phyloP scores from a whole-genome alignment of 495 filamentous ascomycete genomes.

The Tuber brumale region DNA sequence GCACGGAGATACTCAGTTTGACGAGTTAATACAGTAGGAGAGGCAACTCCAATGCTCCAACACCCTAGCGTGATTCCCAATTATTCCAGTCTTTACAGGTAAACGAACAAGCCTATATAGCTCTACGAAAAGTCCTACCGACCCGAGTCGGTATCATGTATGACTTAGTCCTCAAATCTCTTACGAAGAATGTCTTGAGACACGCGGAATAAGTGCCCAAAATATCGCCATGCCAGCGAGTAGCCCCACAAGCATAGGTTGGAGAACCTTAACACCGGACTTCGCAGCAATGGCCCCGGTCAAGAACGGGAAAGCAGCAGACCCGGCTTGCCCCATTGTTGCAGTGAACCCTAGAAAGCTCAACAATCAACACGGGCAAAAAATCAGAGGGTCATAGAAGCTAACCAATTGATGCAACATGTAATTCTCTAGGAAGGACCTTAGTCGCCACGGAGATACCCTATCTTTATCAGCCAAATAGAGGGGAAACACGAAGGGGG shows the following conservation, averaged over 20 bases:
- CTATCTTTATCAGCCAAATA: conserved; percentile 47
- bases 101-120: background rate
- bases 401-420: conserved; percentile 40
- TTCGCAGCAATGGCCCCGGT: conserved; percentile 45
- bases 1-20: background rate
- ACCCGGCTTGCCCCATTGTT: conserved; percentile 44
- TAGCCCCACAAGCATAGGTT: conserved; percentile 44
- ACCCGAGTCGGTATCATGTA: background rate
- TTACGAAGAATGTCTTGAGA: conserved; percentile 1
- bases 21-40: background rate
- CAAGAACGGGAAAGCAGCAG: conserved; percentile 46
- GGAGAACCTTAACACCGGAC: conserved; percentile 43
- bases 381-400: background rate
- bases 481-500: conserved; percentile 54
- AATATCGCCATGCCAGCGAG: conserved; percentile 41
- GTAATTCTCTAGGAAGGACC: conserved; percentile 43
- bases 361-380: background rate
- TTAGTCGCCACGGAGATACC: conserved; percentile 43
- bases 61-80: background rate
- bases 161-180: background rate
- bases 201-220: conserved; percentile 42
- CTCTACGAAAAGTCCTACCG: background rate
- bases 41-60: background rate
- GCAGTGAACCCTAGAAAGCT: conserved; percentile 40
- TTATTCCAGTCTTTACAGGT: background rate